Base-by-base conservation (phyloP, 257 asterid species). In the Paraleonurus japonicus region DNA sequence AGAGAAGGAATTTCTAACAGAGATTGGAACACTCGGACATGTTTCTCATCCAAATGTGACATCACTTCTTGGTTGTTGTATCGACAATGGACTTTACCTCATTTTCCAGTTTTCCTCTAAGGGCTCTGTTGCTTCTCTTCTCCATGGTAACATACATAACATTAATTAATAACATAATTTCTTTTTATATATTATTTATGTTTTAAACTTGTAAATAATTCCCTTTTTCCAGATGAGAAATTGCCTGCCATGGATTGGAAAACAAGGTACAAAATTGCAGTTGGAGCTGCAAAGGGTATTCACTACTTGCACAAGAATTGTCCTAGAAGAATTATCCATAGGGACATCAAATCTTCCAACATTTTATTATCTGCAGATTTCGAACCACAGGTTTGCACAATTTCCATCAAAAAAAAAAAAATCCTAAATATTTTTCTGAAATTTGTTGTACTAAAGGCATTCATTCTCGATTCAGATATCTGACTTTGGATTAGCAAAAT, bases 401-500 rank as follows among this genome's bases (percentile, higher is more conserved):
- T 32, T 32, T 30, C 33, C 33, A 3, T 30, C 1, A 41, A 13
- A 12, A 13, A 3, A 43, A 39, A 11, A 39, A 41, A 11, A 3
- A 13, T 41, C 4, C 50, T 3, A 13, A 2, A 2, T 41, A 3
- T 0, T 41, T 41, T 41, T 13, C 53, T 45, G 1, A 15, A 47
- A 4, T n/a, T 3, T 47, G 9, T n/a, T 47, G 22, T 15, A 1
- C 54, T 47, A 47, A 41, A 41, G 6, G 12, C n/a, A 7, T 7
- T 1, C 20, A 5, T 76, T 19, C 59, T 64, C 70, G 67, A 47
- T 67, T 59, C 79, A 94, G 99, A 91, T 94, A 76, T 94, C 97
- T 23, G 97, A 94, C 73, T 94, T 94, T 73, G 99, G 99, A 26
- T 78, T 94, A 24, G 97, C 99, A 41, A 94, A 94, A 84, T 94